Evolutionary conservation across 2,329 filamentous ascomycete genomes (phyloP), one percentile per base, ranked within the genome.

Genomic region (Phoma sp.): DNA sequence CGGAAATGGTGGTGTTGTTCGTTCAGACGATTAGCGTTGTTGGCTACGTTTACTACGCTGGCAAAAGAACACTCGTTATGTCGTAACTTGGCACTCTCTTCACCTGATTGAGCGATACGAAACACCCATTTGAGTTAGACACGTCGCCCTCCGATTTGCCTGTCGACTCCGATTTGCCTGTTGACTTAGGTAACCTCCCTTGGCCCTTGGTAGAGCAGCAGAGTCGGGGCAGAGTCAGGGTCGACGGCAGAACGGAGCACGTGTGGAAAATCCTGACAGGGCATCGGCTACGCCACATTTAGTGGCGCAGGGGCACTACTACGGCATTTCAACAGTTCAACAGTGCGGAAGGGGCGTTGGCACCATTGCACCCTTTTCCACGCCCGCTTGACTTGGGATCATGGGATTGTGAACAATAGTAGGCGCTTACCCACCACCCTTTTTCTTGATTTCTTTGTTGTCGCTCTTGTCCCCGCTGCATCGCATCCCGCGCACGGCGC

Each of bases 401-500:
- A 18, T 48, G 40, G 7, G 11, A 2, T 18, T 14, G 39, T 33
- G 28, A 45, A 49, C 28, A 36, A 46, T 42, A 54, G 20, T 36
- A 49, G 32, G 34, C 46, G 34, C 17, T 18, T 10, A 33, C 21
- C 21, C 33, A 15, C 12, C 17, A 26, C 25, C 3, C 20, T 10
- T 21, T 9, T 14, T 12, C 23, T 9, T 14, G n/a, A 28, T 7
- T 20, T 40, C 39, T 49, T 54, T 49, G 39, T 54, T 54, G 43
- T 40, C 29, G 12, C 20, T 28, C 18, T 17, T 10, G 11, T 48
- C 34, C 34, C 51, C 39, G 39, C 33, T 43, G 15, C 39, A 39
- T 34, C 45, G 33, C 33, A 43, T 54, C 51, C 51, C 45, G 45
- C 51, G 50, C 43, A 33, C 39, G 36, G 50, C 45, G 51, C 51